These are phyloP conservation scores for Pleurotus tuber-regium DNA, from an alignment of 768 basidiomycete species.

Conservation along the genomic window DNA sequence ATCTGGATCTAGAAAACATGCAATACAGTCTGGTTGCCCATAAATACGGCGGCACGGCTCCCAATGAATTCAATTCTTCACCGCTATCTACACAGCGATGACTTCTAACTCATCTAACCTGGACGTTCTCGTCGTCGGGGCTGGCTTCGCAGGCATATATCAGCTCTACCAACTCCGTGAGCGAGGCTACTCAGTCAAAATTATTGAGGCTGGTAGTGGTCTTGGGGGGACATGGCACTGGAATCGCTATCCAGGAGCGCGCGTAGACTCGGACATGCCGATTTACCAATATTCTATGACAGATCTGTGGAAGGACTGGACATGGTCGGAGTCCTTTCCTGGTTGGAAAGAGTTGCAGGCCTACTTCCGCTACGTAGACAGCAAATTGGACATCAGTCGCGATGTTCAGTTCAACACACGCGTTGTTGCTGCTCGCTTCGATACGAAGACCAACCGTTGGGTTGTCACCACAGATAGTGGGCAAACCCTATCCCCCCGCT, in stretches of 20 bases:
- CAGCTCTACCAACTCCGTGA: slow-evolving; percentile 1
- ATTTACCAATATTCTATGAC: slow-evolving; percentile 4
- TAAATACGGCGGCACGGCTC: too few relatives aligned
- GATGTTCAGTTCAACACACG: slow-evolving; percentile 22
- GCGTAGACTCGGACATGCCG: slow-evolving; percentile 4
- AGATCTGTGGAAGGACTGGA: slow-evolving; percentile 8
- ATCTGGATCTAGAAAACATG: too few relatives aligned
- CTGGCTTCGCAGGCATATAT: slow-evolving; percentile 4
- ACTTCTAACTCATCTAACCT: too few relatives aligned
- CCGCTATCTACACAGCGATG: too few relatives aligned
- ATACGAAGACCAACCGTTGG: slow-evolving; percentile 19
- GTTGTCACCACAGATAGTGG: slow-evolving; percentile 18
- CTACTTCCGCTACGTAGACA: slow-evolving; percentile 22
- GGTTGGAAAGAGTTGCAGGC: slow-evolving; percentile 12
- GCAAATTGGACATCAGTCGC: slow-evolving; percentile 21
- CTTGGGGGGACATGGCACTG: slow-evolving; percentile 14
- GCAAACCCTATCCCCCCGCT: slow-evolving; percentile 15
- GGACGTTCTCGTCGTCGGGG: slow-evolving; percentile 8
- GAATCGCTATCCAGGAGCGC: slow-evolving; percentile 7
- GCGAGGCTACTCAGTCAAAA: slow-evolving; percentile 1
- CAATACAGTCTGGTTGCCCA: too few relatives aligned
- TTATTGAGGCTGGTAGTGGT: slow-evolving; percentile 13
- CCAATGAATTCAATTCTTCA: too few relatives aligned
- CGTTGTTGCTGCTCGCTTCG: slow-evolving; percentile 20
- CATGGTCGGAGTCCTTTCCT: background rate